Base-by-base conservation (phyloP, 176 grass and related monocot species). In the Eragrostis nindensis region DNA sequence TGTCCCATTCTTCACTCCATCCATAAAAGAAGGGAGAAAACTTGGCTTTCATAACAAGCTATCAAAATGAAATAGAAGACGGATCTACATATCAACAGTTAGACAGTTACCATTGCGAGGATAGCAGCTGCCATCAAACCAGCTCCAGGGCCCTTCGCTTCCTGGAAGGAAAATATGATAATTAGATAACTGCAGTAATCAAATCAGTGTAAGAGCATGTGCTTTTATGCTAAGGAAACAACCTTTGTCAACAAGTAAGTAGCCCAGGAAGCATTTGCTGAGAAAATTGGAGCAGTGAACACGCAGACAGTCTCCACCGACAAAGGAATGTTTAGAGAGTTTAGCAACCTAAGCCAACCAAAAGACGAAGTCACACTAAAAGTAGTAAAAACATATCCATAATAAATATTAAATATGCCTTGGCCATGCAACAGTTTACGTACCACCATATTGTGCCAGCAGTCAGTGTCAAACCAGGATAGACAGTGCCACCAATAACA, bases 271-370 rank as follows among this genome's bases (percentile, higher is more conserved):
- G 96, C 96, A 68, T 82, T 87, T 75, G 92, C 92, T 7, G 96
- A 98, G 84, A 98, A 98, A 83, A 98, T 87, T 50, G 96, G 96
- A 88, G 96, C 96, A 25, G 96, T 99, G 66, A 99, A 99, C 65
- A 95, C 96, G 68, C 96, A 99, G 11, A 99, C 93, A 53, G 96
- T 99, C 85, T 99, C 96, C 81, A 95, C 96, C 3, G 90, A 99
- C 55, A 99, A 70, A 42, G 90, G 93, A 61, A 99, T 93, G 85
- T 99, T 99, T 17, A 95, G 78, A 70, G 91, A 91, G 47, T 99
- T 99, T 27, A 94, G 24, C 14, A 99, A 45, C 96, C 93, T 99
- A 65, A 39, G 32, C 32, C 32, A 36, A 36, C 32, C 32, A 36
- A 36, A 15, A 66, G 53, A 68, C 11, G 61, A 71, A 83, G 71